These are phyloP conservation scores for Tetrahymena thermophila DNA, from an alignment of 73 alveolate species.

Conservation along the genomic window DNA sequence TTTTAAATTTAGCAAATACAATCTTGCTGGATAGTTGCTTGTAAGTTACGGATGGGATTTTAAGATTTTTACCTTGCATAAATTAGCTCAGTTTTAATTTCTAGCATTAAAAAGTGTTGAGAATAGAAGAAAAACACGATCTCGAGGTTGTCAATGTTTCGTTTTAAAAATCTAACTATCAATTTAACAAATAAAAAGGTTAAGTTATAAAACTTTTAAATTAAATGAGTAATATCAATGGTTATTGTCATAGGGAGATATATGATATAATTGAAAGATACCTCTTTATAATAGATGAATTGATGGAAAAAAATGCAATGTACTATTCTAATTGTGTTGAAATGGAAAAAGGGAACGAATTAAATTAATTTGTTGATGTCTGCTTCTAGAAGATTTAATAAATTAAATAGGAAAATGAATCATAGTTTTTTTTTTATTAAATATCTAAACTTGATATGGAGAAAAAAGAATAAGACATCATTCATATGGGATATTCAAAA, in stretches of 20 bases:
- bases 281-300: neutral
- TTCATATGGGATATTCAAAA: neutral
- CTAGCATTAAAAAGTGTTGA: neutral
- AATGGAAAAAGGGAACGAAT: too few species aligned
- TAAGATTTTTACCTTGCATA: neutral
- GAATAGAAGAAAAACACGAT: neutral
- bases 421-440: neutral
- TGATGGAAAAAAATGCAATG: neutral
- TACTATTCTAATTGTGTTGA: neutral
- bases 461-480: neutral
- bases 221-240: neutral
- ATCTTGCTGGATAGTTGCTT: neutral
- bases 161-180: neutral
- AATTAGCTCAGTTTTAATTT: neutral
- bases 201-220: too few species aligned
- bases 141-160: neutral
- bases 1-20: neutral
- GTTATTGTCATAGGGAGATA: neutral
- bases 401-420: neutral
- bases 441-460: neutral
- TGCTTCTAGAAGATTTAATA: neutral
- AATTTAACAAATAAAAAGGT: neutral
- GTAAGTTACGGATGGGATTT: neutral
- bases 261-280: neutral
- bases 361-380: neutral